Evolutionary conservation across 1,284 basidiomycete genomes (phyloP).

Genomic region (Ustilago nuda): DNA sequence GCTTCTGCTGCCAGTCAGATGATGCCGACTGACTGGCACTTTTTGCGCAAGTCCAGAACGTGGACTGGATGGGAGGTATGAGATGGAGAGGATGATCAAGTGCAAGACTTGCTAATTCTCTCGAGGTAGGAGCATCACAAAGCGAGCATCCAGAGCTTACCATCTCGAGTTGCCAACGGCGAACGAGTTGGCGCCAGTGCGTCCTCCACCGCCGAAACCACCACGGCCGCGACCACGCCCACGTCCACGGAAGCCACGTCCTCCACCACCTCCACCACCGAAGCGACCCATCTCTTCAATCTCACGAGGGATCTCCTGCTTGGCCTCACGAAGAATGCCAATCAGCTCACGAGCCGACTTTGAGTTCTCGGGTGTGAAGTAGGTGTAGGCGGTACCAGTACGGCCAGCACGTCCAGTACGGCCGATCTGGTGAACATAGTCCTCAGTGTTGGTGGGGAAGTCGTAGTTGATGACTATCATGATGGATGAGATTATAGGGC

Average conservation of each 20-base stretch:
- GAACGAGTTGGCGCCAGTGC: slow-evolving; percentile 63
- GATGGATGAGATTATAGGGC: neutral
- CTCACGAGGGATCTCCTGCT: slow-evolving; percentile 86
- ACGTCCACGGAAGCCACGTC: slow-evolving; percentile 55
- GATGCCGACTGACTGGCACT: neutral
- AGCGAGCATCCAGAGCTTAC: slow-evolving; percentile 25
- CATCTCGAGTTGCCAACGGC: slow-evolving; percentile 58
- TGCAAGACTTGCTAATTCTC: neutral
- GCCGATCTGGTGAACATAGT: slow-evolving; percentile 92
- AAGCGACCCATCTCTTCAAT: slow-evolving; percentile 92
- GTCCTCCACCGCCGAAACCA: slow-evolving; percentile 51
- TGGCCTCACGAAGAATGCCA: slow-evolving; percentile 88
- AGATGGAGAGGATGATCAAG: neutral
- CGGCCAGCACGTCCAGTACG: slow-evolving; percentile 76
- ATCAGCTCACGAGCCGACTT: slow-evolving; percentile 93
- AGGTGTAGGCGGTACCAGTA: slow-evolving; percentile 92
- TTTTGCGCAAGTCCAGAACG: neutral
- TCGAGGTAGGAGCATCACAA: neutral
- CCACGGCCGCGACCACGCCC: slow-evolving; percentile 58
- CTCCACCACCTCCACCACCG: slow-evolving; percentile 71
- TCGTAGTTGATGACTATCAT: slow-evolving; percentile 78
- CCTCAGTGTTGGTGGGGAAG: slow-evolving; percentile 96
- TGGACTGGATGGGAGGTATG: neutral
- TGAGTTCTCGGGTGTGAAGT: slow-evolving; percentile 86
- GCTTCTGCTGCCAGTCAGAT: neutral